phyloP scores from a whole-genome alignment of 1,284 basidiomycete genomes.

The Naganishia sp. region DNA sequence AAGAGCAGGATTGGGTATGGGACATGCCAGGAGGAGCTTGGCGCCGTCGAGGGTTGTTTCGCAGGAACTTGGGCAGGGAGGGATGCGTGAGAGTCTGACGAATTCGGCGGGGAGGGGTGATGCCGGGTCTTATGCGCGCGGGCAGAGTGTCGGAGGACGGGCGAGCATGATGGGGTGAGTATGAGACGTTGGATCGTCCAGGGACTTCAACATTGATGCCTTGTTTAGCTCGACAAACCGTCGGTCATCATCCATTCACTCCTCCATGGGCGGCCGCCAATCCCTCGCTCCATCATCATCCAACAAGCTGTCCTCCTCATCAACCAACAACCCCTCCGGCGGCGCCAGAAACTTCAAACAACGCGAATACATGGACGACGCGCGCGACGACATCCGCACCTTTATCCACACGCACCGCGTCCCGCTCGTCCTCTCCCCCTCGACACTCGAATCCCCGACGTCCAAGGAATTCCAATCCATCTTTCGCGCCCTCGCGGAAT shows the following conservation, averaged over 20 bases:
- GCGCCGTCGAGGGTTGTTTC: constrained; percentile 21
- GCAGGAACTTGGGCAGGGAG: constrained; percentile 29
- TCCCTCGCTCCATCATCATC: constrained; percentile 30
- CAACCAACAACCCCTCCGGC: constrained; percentile 4
- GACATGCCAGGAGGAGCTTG: constrained; percentile 30
- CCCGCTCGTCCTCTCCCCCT: constrained; percentile 62
- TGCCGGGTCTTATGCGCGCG: constrained; percentile 55
- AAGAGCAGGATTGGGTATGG: constrained; percentile 7
- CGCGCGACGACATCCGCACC: constrained; percentile 67
- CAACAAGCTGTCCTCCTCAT: constrained; percentile 19
- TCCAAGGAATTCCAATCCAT: constrained; percentile 78
- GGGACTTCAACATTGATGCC: neutral
- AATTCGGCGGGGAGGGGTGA: constrained; percentile 67
- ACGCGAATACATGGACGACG: constrained; percentile 69
- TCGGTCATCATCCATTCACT: constrained; percentile 24
- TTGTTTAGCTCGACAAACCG: constrained; percentile 13
- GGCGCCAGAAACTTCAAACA: constrained; percentile 62
- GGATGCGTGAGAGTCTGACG: constrained; percentile 55
- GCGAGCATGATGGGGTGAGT: constrained; percentile 37
- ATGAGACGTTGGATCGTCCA: too few species aligned
- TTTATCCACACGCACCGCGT: constrained; percentile 66
- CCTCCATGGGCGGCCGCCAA: constrained; percentile 59
- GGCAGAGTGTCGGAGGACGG: constrained; percentile 69
- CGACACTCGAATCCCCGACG: constrained; percentile 70
- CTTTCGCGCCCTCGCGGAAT: constrained; percentile 72